These are phyloP conservation scores for Backusella westeae DNA, from an alignment of 192 early-diverging fungal genomes.

Conservation along the genomic window DNA sequence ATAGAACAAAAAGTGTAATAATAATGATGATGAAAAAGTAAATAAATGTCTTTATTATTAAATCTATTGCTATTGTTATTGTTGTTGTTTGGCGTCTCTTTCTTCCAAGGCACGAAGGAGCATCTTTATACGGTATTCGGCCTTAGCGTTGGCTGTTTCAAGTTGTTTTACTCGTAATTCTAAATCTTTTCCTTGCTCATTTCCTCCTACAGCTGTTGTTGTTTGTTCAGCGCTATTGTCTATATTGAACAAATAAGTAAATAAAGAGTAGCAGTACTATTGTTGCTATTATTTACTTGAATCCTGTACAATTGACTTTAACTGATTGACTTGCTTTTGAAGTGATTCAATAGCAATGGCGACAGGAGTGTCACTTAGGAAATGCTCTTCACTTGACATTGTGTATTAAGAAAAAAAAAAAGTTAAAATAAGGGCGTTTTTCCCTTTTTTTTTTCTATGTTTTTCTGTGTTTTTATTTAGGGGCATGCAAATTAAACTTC, in stretches of 20 bases:
- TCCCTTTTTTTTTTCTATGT: not conserved
- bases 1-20: not conserved
- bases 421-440: not conserved
- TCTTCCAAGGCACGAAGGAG: slow-evolving; percentile 25
- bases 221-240: not conserved
- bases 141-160: slow-evolving; percentile 8
- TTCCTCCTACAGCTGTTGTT: not conserved
- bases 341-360: slow-evolving; percentile 18
- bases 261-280: not conserved
- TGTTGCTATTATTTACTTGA: not conserved
- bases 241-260: not conserved
- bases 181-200: slow-evolving; percentile 3
- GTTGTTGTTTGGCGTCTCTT: slow-evolving; percentile 8
- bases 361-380: slow-evolving; percentile 12
- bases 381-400: not conserved
- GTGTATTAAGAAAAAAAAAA: not conserved
- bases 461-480: not conserved
- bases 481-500: not conserved
- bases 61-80: not conserved
- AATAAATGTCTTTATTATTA: not conserved
- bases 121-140: slow-evolving; percentile 26
- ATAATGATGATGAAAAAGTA: not conserved
- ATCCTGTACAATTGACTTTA: slow-evolving; percentile 9
- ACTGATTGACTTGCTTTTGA: slow-evolving; percentile 18
- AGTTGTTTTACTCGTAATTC: slow-evolving; percentile 9